Base-by-base conservation (phyloP, 345 rosid species). In the Eucalyptus regnans region DNA sequence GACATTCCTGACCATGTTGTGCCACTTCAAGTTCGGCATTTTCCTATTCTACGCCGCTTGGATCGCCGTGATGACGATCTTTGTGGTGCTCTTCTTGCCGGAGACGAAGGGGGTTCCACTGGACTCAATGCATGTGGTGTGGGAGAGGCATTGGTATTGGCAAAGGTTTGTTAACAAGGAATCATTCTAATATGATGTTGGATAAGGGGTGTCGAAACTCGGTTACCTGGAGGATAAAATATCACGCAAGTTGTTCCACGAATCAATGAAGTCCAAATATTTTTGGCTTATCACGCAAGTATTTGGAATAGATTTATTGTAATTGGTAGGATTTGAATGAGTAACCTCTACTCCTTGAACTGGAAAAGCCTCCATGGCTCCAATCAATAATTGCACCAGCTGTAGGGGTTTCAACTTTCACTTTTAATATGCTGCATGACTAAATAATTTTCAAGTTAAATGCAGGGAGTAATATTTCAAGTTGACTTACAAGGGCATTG, bases 61-160 rank as follows among this genome's bases (percentile, higher is more conserved):
- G 98, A 92, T 94, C 9, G 93, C 86, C 20, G n/a, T 60, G 54
- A 95, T 96, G 98, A 94, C 96, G 12, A 3, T 91, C 22, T 95
- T 95, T 50, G 89, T 96, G 5, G 90, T 90, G 18, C 52, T 95
- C 56, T 91, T 93, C 90, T 86, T 96, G 91, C 98, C 96, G 15
- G 96, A 96, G 92, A 95, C 96, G 2, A 95, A 93, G 88, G 98
- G 95, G 80, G 89, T 94, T 79, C 96, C 93, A 3, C 88, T 95
- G 50, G 96, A 96, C 88, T 91, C 92, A 6, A 93, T 96, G 96
- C 50, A 92, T 86, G 86, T 37, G 7, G 93, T 95, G 62, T 96
- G 96, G 96, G 93, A 95, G 90, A 86, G 54, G 86, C 98, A 95
- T 85, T 96, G 96, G 96, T 95, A 56, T 62, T 96, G 96, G 96